phyloP scores from a whole-genome alignment of 2,329 filamentous ascomycete genomes.

The Pyrenochaeta sp. region DNA sequence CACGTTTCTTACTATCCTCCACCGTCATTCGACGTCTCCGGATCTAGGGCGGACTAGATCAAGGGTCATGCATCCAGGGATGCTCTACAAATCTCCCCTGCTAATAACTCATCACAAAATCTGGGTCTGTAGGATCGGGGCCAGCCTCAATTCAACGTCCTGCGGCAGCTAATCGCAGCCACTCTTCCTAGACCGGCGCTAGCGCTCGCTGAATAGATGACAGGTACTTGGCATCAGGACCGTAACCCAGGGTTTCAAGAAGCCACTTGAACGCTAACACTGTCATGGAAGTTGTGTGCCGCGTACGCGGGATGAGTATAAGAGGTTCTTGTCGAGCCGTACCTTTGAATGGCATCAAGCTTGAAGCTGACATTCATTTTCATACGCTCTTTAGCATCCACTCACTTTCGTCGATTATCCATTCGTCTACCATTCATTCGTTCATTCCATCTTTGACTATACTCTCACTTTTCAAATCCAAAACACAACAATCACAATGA shows the following conservation, averaged over 20 bases:
- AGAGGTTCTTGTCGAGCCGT: slow-evolving; percentile 22
- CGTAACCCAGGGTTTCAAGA: slow-evolving; percentile 23
- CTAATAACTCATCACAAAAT: slow-evolving; percentile 25
- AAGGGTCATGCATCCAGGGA: slow-evolving; percentile 31
- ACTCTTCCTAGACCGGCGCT: slow-evolving; percentile 16
- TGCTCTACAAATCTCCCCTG: slow-evolving; percentile 25
- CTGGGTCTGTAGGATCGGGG: slow-evolving; percentile 28
- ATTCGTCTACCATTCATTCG: slow-evolving; percentile 36
- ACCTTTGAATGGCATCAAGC: slow-evolving; percentile 29
- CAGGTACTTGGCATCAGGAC: slow-evolving; percentile 28
- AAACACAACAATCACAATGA: slow-evolving; percentile 41
- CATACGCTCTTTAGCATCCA: slow-evolving; percentile 40
- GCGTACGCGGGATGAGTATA: slow-evolving; percentile 31
- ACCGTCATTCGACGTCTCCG: slow-evolving; percentile 26
- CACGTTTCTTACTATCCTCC: slow-evolving; percentile 21
- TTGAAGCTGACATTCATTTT: slow-evolving; percentile 46
- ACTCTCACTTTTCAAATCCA: slow-evolving; percentile 17
- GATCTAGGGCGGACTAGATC: slow-evolving; percentile 14
- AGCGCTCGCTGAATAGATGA: slow-evolving; percentile 38
- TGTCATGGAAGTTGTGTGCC: slow-evolving; percentile 23
- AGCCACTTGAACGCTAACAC: slow-evolving; percentile 21
- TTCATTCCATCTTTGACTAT: slow-evolving; percentile 31
- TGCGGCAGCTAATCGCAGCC: slow-evolving; percentile 32
- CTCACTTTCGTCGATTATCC: slow-evolving; percentile 36
- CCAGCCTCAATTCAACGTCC: slow-evolving; percentile 25